These are phyloP conservation scores for Henckelia pumila DNA, from an alignment of 257 asterid genomes.

Conservation along the genomic window DNA sequence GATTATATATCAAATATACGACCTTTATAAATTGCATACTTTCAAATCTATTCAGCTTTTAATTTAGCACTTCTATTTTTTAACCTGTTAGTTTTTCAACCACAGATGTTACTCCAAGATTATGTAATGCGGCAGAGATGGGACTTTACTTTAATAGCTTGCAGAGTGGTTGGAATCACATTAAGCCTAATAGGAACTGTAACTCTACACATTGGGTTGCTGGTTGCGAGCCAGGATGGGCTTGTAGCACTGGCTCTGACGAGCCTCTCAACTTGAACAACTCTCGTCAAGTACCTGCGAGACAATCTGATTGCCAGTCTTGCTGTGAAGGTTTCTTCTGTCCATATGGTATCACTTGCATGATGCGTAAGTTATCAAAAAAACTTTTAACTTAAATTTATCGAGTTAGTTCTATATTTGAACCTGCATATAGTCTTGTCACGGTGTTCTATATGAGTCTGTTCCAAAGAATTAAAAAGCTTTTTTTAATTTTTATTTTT, in stretches of 20 bases:
- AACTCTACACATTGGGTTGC: slow-evolving; percentile 62
- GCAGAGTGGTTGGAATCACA: slow-evolving; percentile 32
- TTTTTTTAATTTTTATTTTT: too few species aligned
- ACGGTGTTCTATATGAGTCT: not conserved
- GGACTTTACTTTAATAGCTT: slow-evolving; percentile 53
- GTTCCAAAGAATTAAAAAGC: not conserved
- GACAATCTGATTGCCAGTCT: slow-evolving; percentile 63
- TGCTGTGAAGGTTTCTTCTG: slow-evolving; percentile 93
- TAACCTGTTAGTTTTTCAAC: slow-evolving; percentile 15
- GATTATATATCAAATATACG: not conserved
- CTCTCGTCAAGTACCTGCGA: slow-evolving; percentile 46
- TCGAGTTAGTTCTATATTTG: not conserved
- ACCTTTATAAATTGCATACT: slow-evolving; percentile 2
- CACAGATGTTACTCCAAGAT: slow-evolving; percentile 54
- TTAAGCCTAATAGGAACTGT: slow-evolving; percentile 69
- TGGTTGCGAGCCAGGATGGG: slow-evolving; percentile 98
- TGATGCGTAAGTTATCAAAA: slow-evolving; percentile 67
- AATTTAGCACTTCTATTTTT: slow-evolving; percentile 12
- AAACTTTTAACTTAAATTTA: slow-evolving; percentile 9
- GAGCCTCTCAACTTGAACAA: slow-evolving; percentile 34
- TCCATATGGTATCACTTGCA: slow-evolving; percentile 85
- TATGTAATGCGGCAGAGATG: slow-evolving; percentile 79
- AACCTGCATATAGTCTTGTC: not conserved
- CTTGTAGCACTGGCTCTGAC: slow-evolving; percentile 51
- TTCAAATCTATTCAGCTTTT: slow-evolving; percentile 8